Conservation (phyloP, 2,329 filamentous ascomycete genomes). For the Macrophomina phaseolina region DNA sequence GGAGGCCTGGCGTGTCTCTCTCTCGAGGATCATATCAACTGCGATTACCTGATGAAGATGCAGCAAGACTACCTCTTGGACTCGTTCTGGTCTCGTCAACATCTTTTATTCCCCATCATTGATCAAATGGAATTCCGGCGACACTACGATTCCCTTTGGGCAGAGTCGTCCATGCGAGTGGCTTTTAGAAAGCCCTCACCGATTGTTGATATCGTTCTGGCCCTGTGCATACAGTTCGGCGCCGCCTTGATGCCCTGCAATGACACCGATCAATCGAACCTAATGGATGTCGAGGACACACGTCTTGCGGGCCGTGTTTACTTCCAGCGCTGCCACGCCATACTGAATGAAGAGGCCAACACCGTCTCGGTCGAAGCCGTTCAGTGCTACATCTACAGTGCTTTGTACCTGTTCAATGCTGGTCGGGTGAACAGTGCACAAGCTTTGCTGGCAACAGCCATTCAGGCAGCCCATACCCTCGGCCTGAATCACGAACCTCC, state of each 20-base stretch:
- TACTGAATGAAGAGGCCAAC: neutral
- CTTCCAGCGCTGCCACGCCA: conserved; percentile 54
- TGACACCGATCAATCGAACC: neutral
- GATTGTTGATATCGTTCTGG: conserved; percentile 59
- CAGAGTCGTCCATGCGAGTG: conserved; percentile 22
- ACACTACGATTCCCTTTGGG: conserved; percentile 46
- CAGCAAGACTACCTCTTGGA: conserved; percentile 57
- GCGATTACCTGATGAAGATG: conserved; percentile 42
- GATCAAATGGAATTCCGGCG: conserved; percentile 53
- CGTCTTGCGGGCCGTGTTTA: conserved; percentile 54
- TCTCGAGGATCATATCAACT: conserved; percentile 18
- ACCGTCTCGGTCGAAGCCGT: conserved; percentile 51
- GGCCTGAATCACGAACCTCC: conserved; percentile 57
- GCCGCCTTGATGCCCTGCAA: conserved; percentile 32
- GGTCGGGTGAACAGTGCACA: conserved; percentile 58
- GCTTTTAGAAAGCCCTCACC: conserved; percentile 51
- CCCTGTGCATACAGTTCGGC: conserved; percentile 58
- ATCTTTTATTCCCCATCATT: conserved; percentile 51
- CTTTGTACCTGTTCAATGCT: conserved; percentile 55
- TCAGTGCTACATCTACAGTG: conserved; percentile 55
- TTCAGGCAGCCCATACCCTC: conserved; percentile 55
- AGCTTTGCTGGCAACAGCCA: conserved; percentile 46
- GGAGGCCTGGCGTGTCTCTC: conserved; percentile 1
- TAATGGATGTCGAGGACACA: conserved; percentile 40
- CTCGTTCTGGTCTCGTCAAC: conserved; percentile 57